phyloP scores from a whole-genome alignment of 202 grass and related monocot species.

The Saccharum hybrid region DNA sequence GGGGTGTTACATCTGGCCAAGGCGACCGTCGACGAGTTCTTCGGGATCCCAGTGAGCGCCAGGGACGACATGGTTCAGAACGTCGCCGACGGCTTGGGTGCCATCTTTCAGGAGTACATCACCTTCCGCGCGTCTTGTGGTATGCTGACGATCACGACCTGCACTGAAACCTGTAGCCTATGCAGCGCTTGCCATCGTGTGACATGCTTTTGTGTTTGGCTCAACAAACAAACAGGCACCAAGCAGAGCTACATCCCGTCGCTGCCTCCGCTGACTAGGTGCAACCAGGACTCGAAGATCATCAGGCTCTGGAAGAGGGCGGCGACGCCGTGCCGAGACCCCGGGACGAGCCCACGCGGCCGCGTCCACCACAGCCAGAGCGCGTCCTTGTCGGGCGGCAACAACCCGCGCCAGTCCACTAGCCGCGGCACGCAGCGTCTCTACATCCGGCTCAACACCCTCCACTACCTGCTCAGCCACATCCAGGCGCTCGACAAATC shows the following conservation, averaged over 20 bases:
- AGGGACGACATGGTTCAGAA: conserved; percentile 76
- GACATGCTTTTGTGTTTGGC: too few species aligned
- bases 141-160: conserved; percentile 9
- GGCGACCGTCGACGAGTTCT: conserved; percentile 80
- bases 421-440: conserved; percentile 94
- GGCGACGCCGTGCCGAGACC: conserved; percentile 59
- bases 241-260: conserved; percentile 75
- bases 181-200: too few species aligned
- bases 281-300: conserved; percentile 84
- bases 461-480: conserved; percentile 83
- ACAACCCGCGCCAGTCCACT: conserved; percentile 76
- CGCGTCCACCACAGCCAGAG: conserved; percentile 31
- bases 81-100: conserved; percentile 64
- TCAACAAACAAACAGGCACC: conserved; percentile 41
- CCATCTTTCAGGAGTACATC: conserved; percentile 75
- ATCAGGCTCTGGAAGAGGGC: conserved; percentile 72
- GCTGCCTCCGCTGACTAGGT: conserved; percentile 70
- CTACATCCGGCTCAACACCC: conserved; percentile 93
- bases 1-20: too few species aligned
- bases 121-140: conserved; percentile 85
- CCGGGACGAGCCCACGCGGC: conserved; percentile 29
- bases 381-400: conserved; percentile 41
- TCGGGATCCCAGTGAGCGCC: conserved; percentile 66
- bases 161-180: too few species aligned
- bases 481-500: conserved; percentile 87